phyloP scores from a whole-genome alignment of 768 basidiomycete species.

The Candolleomyces efflorescens region DNA sequence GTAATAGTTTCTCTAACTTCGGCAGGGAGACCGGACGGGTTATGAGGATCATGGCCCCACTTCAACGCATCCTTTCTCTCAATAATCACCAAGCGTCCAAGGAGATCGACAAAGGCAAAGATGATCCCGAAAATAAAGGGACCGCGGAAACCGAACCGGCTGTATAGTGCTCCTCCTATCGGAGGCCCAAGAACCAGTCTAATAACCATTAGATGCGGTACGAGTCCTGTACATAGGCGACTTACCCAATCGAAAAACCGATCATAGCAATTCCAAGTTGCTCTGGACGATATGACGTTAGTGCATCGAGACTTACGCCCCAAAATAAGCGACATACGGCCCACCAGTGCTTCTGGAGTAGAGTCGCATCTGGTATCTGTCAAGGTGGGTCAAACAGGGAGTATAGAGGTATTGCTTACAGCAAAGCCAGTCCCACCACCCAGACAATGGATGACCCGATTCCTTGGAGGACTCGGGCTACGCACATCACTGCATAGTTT shows the following conservation, averaged over 20 bases:
- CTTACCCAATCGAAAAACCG: conserved; percentile 52
- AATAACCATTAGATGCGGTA: neutral
- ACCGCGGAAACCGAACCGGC: conserved; percentile 52
- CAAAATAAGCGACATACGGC: conserved; percentile 32
- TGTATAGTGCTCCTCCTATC: conserved; percentile 50
- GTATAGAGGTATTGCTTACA: conserved; percentile 30
- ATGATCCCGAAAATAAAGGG: conserved; percentile 54
- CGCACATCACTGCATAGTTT: conserved; percentile 49
- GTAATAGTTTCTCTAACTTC: neutral
- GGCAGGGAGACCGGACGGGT: neutral
- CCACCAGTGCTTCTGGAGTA: conserved; percentile 43
- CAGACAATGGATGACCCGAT: conserved; percentile 58
- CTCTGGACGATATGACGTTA: conserved; percentile 25
- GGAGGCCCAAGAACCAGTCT: conserved; percentile 57
- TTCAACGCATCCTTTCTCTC: conserved; percentile 47
- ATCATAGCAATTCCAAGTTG: conserved; percentile 61
- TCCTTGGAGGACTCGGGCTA: conserved; percentile 59
- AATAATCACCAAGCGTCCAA: conserved; percentile 52
- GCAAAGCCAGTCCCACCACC: conserved; percentile 56
- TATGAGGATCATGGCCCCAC: conserved; percentile 42
- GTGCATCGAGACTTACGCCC: too few relatives aligned
- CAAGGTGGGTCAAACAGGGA: neutral
- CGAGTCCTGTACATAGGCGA: conserved; percentile 1
- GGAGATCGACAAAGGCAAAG: conserved; percentile 44
- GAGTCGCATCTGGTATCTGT: conserved; percentile 45